These are phyloP conservation scores for Mesotaenium endlicherianum DNA, from an alignment of 139 green algal genomes.

Conservation along the genomic window DNA sequence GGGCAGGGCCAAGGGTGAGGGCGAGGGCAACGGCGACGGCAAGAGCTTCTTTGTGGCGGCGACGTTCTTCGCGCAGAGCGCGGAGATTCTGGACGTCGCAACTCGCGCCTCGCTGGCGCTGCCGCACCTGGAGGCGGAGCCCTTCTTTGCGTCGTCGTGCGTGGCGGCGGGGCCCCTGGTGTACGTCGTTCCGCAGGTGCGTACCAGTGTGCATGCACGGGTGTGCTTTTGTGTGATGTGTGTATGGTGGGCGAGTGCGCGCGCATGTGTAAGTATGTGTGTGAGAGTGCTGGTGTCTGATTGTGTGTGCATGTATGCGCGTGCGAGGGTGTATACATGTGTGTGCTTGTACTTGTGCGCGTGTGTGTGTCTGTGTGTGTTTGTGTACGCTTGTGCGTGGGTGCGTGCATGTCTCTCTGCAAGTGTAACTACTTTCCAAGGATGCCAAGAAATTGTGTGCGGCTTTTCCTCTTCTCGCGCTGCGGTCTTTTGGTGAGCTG, in stretches of 20 bases:
- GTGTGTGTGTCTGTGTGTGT: too few species aligned
- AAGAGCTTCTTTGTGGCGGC: neutral
- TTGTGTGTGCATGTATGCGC: slow-evolving; percentile 2
- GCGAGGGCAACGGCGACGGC: too few species aligned
- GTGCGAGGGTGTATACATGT: too few species aligned
- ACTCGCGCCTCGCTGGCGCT: too few species aligned
- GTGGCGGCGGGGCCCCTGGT: too few species aligned
- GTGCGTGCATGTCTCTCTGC: too few species aligned
- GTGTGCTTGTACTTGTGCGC: too few species aligned
- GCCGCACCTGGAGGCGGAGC: too few species aligned
- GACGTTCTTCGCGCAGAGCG: neutral
- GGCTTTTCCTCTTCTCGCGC: neutral
- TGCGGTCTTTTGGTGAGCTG: neutral
- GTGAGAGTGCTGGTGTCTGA: neutral
- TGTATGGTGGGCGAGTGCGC: neutral
- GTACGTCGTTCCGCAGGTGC: neutral
- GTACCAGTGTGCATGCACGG: neutral
- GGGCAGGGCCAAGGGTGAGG: too few species aligned
- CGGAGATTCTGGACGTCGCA: too few species aligned
- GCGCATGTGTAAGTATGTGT: too few species aligned
- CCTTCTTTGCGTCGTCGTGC: neutral
- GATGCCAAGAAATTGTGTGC: neutral
- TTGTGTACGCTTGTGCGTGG: too few species aligned
- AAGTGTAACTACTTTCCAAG: neutral
- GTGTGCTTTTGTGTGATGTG: slow-evolving; percentile 8